These are phyloP conservation scores for Leccinum aurantiacum DNA, from an alignment of 768 basidiomycete genomes.

Conservation along the genomic window DNA sequence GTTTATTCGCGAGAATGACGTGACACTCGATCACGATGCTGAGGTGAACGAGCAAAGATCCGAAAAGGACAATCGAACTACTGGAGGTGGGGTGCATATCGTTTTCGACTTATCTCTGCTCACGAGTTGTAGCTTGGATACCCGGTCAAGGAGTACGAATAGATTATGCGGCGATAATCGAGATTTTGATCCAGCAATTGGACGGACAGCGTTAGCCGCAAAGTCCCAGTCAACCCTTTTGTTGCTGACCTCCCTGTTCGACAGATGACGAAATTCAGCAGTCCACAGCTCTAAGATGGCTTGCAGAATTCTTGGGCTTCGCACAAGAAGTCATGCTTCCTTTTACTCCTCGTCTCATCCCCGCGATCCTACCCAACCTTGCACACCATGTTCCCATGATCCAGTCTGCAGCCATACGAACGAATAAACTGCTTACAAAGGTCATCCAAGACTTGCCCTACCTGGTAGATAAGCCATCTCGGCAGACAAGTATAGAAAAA, in stretches of 20 bases:
- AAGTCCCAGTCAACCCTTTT: constrained; percentile 4
- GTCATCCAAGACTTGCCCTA: constrained; percentile 86
- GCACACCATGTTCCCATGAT: constrained; percentile 90
- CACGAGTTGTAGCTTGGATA: constrained; percentile 61
- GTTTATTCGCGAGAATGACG: constrained; percentile 52
- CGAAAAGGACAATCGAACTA: constrained; percentile 53
- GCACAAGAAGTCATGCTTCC: constrained; percentile 91
- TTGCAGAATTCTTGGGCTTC: constrained; percentile 86
- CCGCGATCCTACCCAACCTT: constrained; percentile 90
- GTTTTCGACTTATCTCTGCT: constrained; percentile 5
- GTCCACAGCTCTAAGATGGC: constrained; percentile 90
- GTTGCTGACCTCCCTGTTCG: constrained; percentile 1
- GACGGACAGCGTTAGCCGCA: constrained; percentile 71
- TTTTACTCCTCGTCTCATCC: constrained; percentile 90
- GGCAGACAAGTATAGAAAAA: constrained; percentile 28
- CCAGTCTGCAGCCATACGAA: constrained; percentile 79
- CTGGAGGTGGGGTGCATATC: constrained; percentile 51
- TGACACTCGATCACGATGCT: constrained; percentile 37
- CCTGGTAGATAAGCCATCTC: constrained; percentile 50
- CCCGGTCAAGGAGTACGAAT: constrained; percentile 93
- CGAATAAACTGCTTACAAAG: constrained; percentile 79
- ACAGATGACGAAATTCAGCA: constrained; percentile 91
- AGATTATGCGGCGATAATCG: constrained; percentile 89
- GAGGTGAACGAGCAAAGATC: constrained; percentile 46
- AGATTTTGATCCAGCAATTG: constrained; percentile 87